Base-by-base conservation (phyloP, 2,329 filamentous ascomycete genomes). In the Botryotinia calthae region DNA sequence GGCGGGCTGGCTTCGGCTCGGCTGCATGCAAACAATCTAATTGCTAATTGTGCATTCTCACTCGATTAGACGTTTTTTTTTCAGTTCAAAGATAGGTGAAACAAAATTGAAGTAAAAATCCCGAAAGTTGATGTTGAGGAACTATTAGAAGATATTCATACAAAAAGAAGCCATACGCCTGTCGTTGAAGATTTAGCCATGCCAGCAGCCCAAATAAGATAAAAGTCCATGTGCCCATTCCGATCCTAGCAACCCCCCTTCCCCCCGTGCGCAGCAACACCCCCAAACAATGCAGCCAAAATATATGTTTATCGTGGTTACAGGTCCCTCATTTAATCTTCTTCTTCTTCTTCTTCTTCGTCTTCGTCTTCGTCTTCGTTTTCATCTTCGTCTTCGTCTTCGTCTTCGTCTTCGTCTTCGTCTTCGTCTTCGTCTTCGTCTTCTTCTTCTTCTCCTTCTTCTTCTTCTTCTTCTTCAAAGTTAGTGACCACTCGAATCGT, bases 111-210 rank as follows among this genome's bases (percentile, higher is more conserved):
- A 72, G 46, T 4, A 28, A 34, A 72, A 67, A 56, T 40, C 54
- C 58, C 28, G 51, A 72, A 67, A 65, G 44, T n/a, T 65, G 46
- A 65, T 58, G 69, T 67, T 66, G 54, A 72, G 48, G 54, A 75
- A 74, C 75, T 70, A 75, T 72, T 72, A 58, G 66, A 75, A 73
- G 51, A 74, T 78, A 77, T 72, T 77, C 75, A 74, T 79, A 79
- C 78, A 78, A 40, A 70, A 69, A 73, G 48, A 61, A 44, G 46
- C 40, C 37, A 58, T 51, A 58, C 70, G 63, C 70, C 76, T 74
- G 73, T 73, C 76, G 75, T 78, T 78, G 77, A 78, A 79, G 73
- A 78, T 73, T 69, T 42, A 72, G 51, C 70, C 70, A 72, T 67
- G 62, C 70, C 70, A 67, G 69, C 58, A 76, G 76, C 71, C 73